Percentiles rank a stretch among this genome's conserved stretches.
Evolutionary conservation across 208 protist species (phyloP).

Genomic region (Trypanosoma scelopori): DNA sequence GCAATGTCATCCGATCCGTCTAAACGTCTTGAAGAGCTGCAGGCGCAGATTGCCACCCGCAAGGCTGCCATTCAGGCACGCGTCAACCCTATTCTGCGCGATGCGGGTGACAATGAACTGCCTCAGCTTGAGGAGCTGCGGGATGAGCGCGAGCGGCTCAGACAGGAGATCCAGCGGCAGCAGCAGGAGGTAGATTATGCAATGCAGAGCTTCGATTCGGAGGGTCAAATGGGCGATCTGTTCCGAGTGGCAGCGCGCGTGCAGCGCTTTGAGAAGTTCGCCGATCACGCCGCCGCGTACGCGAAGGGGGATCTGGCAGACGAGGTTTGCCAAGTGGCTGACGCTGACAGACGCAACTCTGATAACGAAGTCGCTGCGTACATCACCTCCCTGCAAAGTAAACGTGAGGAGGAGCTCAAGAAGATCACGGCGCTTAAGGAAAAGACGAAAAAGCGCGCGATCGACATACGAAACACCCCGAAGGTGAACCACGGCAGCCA

Average conservation of each 20-base stretch:
- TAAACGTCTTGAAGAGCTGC: slow-evolving; percentile 21
- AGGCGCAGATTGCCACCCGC: slow-evolving; percentile 23
- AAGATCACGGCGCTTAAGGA: slow-evolving; percentile 43
- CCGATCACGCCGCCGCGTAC: slow-evolving; percentile 35
- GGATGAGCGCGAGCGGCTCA: slow-evolving; percentile 48
- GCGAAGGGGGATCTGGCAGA: slow-evolving; percentile 43
- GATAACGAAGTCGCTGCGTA: slow-evolving; percentile 73
- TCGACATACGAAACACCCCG: slow-evolving; percentile 34
- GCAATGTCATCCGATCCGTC: slow-evolving; percentile 3
- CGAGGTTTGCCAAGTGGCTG: slow-evolving; percentile 54
- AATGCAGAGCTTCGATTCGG: slow-evolving; percentile 67
- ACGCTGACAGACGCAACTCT: slow-evolving; percentile 52
- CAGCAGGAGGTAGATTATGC: slow-evolving; percentile 80
- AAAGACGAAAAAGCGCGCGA: slow-evolving; percentile 24
- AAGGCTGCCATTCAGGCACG: slow-evolving; percentile 33
- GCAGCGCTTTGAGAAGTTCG: slow-evolving; percentile 71
- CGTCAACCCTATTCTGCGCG: slow-evolving; percentile 31
- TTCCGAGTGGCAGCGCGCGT: slow-evolving; percentile 70
- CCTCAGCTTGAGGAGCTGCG: slow-evolving; percentile 55
- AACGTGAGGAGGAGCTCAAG: slow-evolving; percentile 45
- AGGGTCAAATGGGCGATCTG: slow-evolving; percentile 39
- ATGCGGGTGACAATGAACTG: slow-evolving; percentile 27
- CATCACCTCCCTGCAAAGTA: slow-evolving; percentile 60
- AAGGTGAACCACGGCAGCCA: slow-evolving; percentile 8
- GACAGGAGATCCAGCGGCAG: slow-evolving; percentile 63